These are phyloP conservation scores for Fraxinus paxiana DNA, from an alignment of 305 asterid species.

Conservation along the genomic window DNA sequence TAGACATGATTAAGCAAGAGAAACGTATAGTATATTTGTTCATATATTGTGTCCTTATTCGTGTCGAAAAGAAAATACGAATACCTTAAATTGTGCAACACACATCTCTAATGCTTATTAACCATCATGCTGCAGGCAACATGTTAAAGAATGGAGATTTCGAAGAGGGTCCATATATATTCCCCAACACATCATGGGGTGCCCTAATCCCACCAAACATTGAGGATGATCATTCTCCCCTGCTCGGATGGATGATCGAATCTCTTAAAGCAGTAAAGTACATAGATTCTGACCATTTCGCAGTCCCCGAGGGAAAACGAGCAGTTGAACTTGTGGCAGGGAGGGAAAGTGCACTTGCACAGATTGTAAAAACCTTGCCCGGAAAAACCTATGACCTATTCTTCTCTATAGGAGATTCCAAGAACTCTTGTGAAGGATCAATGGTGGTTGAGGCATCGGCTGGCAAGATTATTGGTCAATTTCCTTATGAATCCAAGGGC, in stretches of 20 bases:
- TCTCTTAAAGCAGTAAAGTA: constrained; percentile 45
- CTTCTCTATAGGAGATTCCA: constrained; percentile 66
- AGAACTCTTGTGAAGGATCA: constrained; percentile 55
- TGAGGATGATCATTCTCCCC: constrained; percentile 30
- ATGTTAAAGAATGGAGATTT: constrained; percentile 62
- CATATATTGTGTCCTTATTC: no score
- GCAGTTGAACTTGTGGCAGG: constrained; percentile 38
- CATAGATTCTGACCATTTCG: constrained; percentile 32
- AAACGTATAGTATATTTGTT: no score
- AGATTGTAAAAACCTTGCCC: constrained; percentile 23
- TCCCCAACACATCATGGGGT: constrained; percentile 36
- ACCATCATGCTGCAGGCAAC: constrained; percentile 43
- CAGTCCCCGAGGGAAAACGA: constrained; percentile 31
- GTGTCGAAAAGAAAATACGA: no score
- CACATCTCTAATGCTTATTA: background rate
- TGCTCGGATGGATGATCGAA: constrained; percentile 40
- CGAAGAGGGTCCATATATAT: constrained; percentile 37
- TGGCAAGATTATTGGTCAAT: constrained; percentile 33
- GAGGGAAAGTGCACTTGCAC: constrained; percentile 33
- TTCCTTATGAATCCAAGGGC: constrained; percentile 62
- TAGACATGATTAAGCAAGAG: background rate
- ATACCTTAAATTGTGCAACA: no score
- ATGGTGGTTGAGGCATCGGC: constrained; percentile 74
- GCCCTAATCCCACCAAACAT: constrained; percentile 26
- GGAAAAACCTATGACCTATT: constrained; percentile 45